phyloP scores from a whole-genome alignment of 257 asterid genomes.

The Gardenia jasminoides region DNA sequence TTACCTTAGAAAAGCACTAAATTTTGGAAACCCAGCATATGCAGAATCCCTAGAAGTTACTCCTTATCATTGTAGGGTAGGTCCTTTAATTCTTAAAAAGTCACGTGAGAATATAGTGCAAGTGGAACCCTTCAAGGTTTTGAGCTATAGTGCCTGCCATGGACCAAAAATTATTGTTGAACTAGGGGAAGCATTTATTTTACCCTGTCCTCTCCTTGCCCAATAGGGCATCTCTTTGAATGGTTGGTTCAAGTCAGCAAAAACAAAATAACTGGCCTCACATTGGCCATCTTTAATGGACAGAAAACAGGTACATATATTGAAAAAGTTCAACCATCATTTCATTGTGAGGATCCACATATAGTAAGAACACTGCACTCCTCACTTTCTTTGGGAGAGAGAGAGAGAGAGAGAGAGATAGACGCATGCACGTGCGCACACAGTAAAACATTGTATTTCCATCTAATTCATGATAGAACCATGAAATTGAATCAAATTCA shows the following conservation, averaged over 20 bases:
- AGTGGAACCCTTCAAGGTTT: neutral
- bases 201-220: neutral
- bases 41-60: neutral
- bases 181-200: neutral
- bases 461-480: neutral
- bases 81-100: neutral
- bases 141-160: neutral
- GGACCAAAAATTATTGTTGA: neutral
- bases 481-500: slow-evolving; percentile 10
- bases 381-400: neutral
- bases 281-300: neutral
- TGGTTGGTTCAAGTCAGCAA: neutral
- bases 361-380: neutral
- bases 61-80: neutral
- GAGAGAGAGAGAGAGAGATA: too few relatives aligned
- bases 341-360: neutral
- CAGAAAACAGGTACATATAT: neutral
- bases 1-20: neutral
- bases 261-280: neutral
- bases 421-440: too few relatives aligned
- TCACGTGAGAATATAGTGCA: neutral
- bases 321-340: neutral
- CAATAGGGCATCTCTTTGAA: neutral
- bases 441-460: neutral
- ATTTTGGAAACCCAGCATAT: neutral